Conservation (phyloP, 768 basidiomycete genomes). For the Lactarius evosmus region DNA sequence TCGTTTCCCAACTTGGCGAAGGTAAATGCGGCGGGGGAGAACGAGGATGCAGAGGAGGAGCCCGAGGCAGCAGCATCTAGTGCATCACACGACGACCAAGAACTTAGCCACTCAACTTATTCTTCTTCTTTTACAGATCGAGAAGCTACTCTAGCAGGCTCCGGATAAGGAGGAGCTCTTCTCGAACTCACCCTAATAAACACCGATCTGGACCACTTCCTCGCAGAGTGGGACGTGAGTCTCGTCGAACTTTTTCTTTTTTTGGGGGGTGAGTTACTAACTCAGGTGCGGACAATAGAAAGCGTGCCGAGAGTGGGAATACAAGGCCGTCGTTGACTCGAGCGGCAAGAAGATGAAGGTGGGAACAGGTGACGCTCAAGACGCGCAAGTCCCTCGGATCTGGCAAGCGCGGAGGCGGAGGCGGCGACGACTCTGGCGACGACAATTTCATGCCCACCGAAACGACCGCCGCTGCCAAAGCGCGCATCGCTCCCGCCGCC, state of each 20-base stretch:
- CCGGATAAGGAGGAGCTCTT: constrained; percentile 72
- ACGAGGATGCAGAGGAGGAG: constrained; percentile 53
- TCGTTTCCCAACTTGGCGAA: constrained; percentile 81
- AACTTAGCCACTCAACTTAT: neutral
- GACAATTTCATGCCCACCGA: constrained; percentile 53
- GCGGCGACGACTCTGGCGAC: constrained; percentile 38
- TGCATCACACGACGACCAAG: constrained; percentile 21
- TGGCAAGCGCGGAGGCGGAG: constrained; percentile 38
- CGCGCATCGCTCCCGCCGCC: constrained; percentile 32
- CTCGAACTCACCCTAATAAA: constrained; percentile 83
- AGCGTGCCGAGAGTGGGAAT: constrained; percentile 43
- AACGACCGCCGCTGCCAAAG: constrained; percentile 43
- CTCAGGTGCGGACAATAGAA: constrained; percentile 34
- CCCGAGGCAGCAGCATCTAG: constrained; percentile 48
- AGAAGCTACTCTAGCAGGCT: constrained; percentile 75
- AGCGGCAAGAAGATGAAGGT: constrained; percentile 54
- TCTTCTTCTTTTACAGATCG: constrained; percentile 78
- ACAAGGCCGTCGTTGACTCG: constrained; percentile 44
- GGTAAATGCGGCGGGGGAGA: constrained; percentile 64
- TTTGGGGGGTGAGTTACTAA: neutral
- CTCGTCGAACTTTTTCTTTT: neutral
- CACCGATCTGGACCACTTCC: constrained; percentile 78
- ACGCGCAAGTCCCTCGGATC: constrained; percentile 44
- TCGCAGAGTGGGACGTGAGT: constrained; percentile 81
- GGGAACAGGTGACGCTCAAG: constrained; percentile 53